Evolutionary conservation across 2,329 filamentous ascomycete genomes (phyloP), one percentile per base, ranked within the genome.

Genomic region (Trichoderma sp.): DNA sequence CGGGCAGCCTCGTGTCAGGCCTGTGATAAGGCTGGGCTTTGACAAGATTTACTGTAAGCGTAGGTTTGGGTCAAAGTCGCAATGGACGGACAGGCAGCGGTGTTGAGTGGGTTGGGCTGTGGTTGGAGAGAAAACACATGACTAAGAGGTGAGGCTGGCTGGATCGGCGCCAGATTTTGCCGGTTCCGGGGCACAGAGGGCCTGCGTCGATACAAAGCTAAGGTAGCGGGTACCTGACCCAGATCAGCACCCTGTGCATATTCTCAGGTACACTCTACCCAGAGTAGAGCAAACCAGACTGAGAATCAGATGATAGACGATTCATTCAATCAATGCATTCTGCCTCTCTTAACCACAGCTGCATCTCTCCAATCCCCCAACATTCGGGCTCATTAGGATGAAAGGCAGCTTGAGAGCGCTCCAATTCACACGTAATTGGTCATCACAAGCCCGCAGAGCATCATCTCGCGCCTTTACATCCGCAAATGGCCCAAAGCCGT

Each of bases 161-260:
- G 34, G 68, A 59, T 30, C 77, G 76, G 77, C 61, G 32, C 61
- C 71, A 69, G 63, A 76, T 78, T 77, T 75, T 69, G 68, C 77
- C 77, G 77, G 43, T n/a, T 62, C 71, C 76, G 76, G 75, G 58
- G 23, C 23, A 23, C 23, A 23, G 23, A 23, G 23, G 23, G 13
- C 32, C 12, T 15, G 20, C 1, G 6, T 39, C 23, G 20, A 58
- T 0, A 7, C 3, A 9, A 55, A 11, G 12, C 43, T 23, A 23
- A 50, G n/a, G 63, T 66, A 55, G 30, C 47, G 15, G 20, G n/a
- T 39, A 55, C 61, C 30, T 43, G 36, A 2, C 1, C 6, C 17
- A 43, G 39, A 43, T 43, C 53, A 17, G 23, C 9, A 17, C 13
- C 13, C 13, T 26, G 6, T 28, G 11, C 11, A 12, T 53, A 12